These are phyloP conservation scores for Aschersonia sp. DNA, from an alignment of 2,329 filamentous ascomycete species.

Conservation along the genomic window DNA sequence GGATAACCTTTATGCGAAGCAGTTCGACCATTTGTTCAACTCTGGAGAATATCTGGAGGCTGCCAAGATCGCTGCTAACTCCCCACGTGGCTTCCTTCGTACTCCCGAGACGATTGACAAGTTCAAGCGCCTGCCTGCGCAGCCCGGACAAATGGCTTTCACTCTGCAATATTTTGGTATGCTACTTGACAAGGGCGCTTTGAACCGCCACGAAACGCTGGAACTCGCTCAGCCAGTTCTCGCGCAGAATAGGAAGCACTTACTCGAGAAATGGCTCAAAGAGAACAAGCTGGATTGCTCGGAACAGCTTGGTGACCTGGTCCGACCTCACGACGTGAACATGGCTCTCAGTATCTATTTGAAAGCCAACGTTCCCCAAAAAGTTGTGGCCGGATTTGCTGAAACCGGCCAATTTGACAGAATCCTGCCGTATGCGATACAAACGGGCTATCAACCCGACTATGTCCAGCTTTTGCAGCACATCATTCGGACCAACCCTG, in stretches of 20 bases:
- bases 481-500: conserved; percentile 78
- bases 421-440: conserved; percentile 80
- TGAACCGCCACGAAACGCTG: conserved; percentile 88
- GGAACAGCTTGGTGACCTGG: conserved; percentile 89
- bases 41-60: conserved; percentile 74
- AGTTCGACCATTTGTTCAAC: conserved; percentile 79
- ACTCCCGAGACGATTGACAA: conserved; percentile 91
- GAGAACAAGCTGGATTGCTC: conserved; percentile 95
- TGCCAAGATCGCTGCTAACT: conserved; percentile 93
- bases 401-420: conserved; percentile 96
- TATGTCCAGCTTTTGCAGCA: conserved; percentile 87
- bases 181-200: conserved; percentile 82
- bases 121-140: conserved; percentile 75
- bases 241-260: conserved; percentile 83
- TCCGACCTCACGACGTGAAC: conserved; percentile 77
- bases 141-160: conserved; percentile 77
- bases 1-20: conserved; percentile 81
- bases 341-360: conserved; percentile 83
- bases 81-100: conserved; percentile 85
- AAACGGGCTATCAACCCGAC: conserved; percentile 84
- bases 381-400: conserved; percentile 88
- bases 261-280: conserved; percentile 95
- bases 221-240: conserved; percentile 89
- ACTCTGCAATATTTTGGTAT: conserved; percentile 97
- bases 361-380: conserved; percentile 78